Conservation (phyloP, 306 rosid species). For the Sophora flavescens region DNA sequence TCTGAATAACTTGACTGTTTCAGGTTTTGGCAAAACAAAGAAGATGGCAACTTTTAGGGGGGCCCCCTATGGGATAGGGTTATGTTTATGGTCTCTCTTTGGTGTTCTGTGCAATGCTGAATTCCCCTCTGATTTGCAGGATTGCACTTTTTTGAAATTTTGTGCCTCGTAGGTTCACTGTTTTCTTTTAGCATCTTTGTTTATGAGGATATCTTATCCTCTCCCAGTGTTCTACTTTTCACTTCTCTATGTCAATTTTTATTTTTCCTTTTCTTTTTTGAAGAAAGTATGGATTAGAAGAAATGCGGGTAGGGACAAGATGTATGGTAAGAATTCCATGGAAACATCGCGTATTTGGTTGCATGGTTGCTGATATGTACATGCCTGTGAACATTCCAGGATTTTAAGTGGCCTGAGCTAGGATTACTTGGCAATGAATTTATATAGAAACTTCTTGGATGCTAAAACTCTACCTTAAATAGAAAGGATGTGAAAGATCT, state of each 20-base stretch:
- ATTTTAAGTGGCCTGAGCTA: background rate
- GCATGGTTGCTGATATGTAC: background rate
- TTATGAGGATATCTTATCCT: constrained; percentile 21
- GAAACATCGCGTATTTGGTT: constrained; percentile 2
- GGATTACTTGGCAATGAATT: background rate
- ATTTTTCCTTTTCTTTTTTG: background rate
- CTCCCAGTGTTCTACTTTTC: background rate
- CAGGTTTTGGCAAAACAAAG: constrained; percentile 64
- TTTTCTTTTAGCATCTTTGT: background rate
- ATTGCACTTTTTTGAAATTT: background rate
- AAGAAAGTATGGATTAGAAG: constrained; percentile 10
- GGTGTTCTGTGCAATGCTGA: constrained; percentile 8
- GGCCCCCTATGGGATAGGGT: background rate
- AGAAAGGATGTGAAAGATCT: constrained; percentile 23
- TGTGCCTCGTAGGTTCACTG: background rate
- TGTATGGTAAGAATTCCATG: background rate
- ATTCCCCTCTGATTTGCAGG: constrained; percentile 1
- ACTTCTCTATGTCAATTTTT: background rate
- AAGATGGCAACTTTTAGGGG: constrained; percentile 4
- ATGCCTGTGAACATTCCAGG: background rate
- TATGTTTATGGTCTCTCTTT: background rate
- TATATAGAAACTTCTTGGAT: background rate
- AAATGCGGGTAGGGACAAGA: constrained; percentile 1
- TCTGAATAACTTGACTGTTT: constrained; percentile 53
- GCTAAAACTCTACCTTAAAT: background rate